A percentile compares a stretch with the other conserved stretches of the same genome.
Evolutionary conservation across 1,139 yeast species (phyloP).

Genomic region (Pichia sp.): DNA sequence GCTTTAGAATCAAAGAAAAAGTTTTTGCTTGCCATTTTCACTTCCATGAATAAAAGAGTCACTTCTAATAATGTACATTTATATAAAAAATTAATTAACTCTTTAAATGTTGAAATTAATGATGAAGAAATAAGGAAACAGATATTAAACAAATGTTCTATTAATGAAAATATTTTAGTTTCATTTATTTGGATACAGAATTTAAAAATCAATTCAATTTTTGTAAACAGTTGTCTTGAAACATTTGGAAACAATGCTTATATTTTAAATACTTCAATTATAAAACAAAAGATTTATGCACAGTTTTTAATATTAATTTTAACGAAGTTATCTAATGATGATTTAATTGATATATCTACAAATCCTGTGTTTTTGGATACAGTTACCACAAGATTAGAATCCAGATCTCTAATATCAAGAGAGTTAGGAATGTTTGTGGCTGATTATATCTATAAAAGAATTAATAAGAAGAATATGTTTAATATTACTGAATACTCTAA

Average conservation of each 20-base stretch:
- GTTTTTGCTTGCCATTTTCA: background rate
- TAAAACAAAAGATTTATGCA: conserved; percentile 13
- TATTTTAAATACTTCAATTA: conserved; percentile 7
- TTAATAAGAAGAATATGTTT: conserved; percentile 23
- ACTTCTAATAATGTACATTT: background rate
- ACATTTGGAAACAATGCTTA: conserved; percentile 14
- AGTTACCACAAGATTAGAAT: conserved; percentile 27
- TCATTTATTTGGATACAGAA: conserved; percentile 9
- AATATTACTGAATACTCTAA: conserved; percentile 17
- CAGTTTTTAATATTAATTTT: conserved; percentile 18
- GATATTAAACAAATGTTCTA: conserved; percentile 3
- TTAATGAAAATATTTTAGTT: conserved; percentile 1
- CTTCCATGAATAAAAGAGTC: conserved; percentile 3
- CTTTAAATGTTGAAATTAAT: background rate
- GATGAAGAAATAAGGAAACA: background rate
- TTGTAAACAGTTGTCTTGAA: background rate
- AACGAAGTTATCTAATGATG: conserved; percentile 1
- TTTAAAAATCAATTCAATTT: background rate
- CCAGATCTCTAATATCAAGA: conserved; percentile 19
- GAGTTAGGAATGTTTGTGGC: conserved; percentile 29
- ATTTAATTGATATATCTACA: conserved; percentile 17
- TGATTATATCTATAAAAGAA: conserved; percentile 21
- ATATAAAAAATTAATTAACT: conserved; percentile 1
- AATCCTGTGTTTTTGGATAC: conserved; percentile 22
- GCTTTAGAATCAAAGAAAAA: conserved; percentile 3